phyloP scores from a whole-genome alignment of 1,284 basidiomycete genomes.

The Papiliotrema laurentii region DNA sequence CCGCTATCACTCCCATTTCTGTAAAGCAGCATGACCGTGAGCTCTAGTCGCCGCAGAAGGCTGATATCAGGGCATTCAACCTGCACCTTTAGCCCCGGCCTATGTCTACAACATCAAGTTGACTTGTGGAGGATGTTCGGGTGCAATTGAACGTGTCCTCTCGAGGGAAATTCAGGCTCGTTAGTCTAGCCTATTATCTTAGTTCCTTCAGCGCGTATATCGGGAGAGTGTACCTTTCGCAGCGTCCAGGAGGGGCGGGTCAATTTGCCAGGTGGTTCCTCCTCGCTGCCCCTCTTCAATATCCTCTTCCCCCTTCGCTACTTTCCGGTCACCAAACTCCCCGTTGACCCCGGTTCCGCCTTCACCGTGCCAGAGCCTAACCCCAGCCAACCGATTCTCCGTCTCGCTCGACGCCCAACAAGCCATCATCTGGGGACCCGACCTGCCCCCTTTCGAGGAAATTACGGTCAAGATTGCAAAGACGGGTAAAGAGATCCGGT shows the following conservation, averaged over 20 bases:
- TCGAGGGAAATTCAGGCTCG: conserved; percentile 43
- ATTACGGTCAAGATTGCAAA: conserved; percentile 45
- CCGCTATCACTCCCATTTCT: too few relatives aligned
- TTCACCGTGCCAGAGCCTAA: too few relatives aligned
- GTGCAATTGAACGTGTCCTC: conserved; percentile 44
- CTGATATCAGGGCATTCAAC: too few relatives aligned
- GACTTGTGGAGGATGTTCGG: conserved; percentile 47
- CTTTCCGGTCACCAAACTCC: too few relatives aligned
- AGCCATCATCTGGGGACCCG: conserved; percentile 44
- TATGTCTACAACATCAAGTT: conserved; percentile 46
- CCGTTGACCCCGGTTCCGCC: too few relatives aligned
- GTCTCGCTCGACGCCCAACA: conserved; percentile 41
- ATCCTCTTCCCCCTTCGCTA: too few relatives aligned
- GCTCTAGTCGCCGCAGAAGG: too few relatives aligned
- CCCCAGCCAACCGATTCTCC: conserved; percentile 38
- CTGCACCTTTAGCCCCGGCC: conserved; percentile 38
- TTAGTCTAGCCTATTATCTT: conserved; percentile 23
- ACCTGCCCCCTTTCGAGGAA: conserved; percentile 37
- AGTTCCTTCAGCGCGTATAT: neutral
- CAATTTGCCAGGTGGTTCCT: too few relatives aligned
- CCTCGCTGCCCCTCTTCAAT: too few relatives aligned
- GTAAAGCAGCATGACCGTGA: too few relatives aligned
- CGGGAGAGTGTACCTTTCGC: neutral
- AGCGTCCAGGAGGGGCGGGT: too few relatives aligned
- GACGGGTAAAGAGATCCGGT: conserved; percentile 45